These are phyloP conservation scores for Penicillium taxi DNA, from an alignment of 495 filamentous ascomycete genomes.

Conservation along the genomic window DNA sequence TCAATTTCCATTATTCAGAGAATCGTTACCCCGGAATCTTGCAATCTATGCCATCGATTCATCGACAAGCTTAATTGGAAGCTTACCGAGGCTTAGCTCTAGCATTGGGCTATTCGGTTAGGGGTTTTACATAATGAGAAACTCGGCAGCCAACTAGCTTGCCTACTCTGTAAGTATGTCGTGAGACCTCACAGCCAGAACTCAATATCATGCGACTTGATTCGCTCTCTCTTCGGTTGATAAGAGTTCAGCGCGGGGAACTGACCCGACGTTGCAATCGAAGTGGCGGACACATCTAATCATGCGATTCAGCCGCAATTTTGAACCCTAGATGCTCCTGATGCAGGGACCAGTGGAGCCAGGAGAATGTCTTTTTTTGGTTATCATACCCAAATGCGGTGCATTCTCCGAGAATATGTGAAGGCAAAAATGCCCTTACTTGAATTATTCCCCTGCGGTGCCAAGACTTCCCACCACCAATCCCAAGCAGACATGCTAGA, in stretches of 20 bases:
- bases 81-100: constrained; percentile 10
- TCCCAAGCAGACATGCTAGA: neutral
- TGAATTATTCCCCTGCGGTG: too few relatives aligned
- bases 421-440: neutral
- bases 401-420: neutral
- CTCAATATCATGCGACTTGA: neutral
- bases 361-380: neutral
- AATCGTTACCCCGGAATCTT: constrained; percentile 23
- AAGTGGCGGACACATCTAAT: neutral
- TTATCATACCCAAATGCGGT: neutral
- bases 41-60: neutral
- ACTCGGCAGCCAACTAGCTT: too few relatives aligned
- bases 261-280: constrained; percentile 19
- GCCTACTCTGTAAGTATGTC: too few relatives aligned
- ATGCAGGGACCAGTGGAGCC: neutral
- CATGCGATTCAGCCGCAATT: neutral
- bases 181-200: neutral
- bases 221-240: constrained; percentile 1
- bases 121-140: too few relatives aligned
- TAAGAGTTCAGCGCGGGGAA: constrained; percentile 11
- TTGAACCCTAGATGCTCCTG: neutral
- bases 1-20: constrained; percentile 13
- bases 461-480: neutral
- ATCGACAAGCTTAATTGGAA: neutral
- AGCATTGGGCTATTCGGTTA: too few relatives aligned